Conservation (phyloP, 2,329 filamentous ascomycete species). For the Lachnellula cervina region DNA sequence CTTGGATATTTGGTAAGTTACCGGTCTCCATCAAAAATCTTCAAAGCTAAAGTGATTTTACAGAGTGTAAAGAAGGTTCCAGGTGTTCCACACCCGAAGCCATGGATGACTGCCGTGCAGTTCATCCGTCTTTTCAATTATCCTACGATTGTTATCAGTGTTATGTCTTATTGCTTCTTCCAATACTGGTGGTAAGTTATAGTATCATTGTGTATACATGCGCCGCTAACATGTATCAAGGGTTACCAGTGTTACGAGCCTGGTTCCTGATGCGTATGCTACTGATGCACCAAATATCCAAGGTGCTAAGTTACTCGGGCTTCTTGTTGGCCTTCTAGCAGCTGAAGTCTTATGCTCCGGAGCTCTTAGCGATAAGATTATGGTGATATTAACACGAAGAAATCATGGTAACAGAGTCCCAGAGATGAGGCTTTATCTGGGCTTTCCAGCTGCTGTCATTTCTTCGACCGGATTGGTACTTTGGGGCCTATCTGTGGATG, state of each 20-base stretch:
- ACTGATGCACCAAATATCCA: slow-evolving; percentile 40
- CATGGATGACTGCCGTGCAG: slow-evolving; percentile 24
- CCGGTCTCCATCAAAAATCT: too few relatives aligned
- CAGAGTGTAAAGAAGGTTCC: too few relatives aligned
- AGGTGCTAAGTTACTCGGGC: slow-evolving; percentile 47
- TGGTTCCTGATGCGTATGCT: slow-evolving; percentile 30
- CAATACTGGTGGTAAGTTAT: slow-evolving; percentile 52
- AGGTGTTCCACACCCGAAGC: too few relatives aligned
- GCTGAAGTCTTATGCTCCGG: slow-evolving; percentile 17
- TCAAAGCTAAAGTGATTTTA: too few relatives aligned
- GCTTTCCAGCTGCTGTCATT: slow-evolving; percentile 46
- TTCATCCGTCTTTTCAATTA: slow-evolving; percentile 32
- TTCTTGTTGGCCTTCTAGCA: slow-evolving; percentile 47
- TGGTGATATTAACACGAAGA: slow-evolving; percentile 34
- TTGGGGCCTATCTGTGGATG: too few relatives aligned
- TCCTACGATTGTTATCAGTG: slow-evolving; percentile 40
- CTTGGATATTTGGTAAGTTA: too few relatives aligned
- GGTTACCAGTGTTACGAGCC: slow-evolving; percentile 11
- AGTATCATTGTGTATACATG: too few relatives aligned
- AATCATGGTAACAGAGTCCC: slow-evolving; percentile 41
- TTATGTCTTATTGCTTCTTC: slow-evolving; percentile 46
- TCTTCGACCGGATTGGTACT: slow-evolving; percentile 34
- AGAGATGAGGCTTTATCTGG: slow-evolving; percentile 42
- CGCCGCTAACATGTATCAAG: not conserved
- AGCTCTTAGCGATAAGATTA: too few relatives aligned